These are phyloP conservation scores for Gossypium schwendimanii DNA, from an alignment of 441 rosid genomes.

Conservation along the genomic window DNA sequence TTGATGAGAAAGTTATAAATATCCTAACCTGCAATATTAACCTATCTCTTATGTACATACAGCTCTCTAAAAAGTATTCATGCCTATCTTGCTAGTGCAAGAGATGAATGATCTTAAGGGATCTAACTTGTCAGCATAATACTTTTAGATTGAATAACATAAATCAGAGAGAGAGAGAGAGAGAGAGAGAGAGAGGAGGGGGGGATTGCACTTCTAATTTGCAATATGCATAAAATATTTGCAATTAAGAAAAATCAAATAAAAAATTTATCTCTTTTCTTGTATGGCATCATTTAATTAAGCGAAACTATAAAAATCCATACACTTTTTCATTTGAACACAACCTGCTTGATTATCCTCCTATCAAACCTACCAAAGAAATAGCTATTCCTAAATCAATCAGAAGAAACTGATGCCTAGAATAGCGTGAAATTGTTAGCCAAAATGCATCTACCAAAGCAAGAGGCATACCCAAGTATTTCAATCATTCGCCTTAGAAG, in stretches of 20 bases:
- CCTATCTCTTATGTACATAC: background rate
- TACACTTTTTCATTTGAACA: background rate
- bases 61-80: background rate
- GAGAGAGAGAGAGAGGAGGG: background rate
- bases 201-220: background rate
- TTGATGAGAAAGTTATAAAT: background rate
- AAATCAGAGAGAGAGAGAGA: background rate
- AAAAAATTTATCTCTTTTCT: background rate
- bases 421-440: background rate
- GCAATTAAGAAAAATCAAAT: background rate
- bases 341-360: background rate
- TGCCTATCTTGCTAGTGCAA: background rate
- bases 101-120: background rate
- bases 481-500: conserved; percentile 85
- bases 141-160: background rate
- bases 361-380: conserved; percentile 9
- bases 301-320: background rate
- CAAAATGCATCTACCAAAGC: conserved; percentile 3
- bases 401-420: background rate
- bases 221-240: background rate
- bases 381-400: background rate
- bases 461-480: conserved; percentile 75
- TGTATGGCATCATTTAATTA: background rate
- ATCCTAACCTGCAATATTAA: background rate
- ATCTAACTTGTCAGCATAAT: background rate